Evolutionary conservation across 2,329 filamentous ascomycete genomes (phyloP).

Genomic region (Fusarium globosum): DNA sequence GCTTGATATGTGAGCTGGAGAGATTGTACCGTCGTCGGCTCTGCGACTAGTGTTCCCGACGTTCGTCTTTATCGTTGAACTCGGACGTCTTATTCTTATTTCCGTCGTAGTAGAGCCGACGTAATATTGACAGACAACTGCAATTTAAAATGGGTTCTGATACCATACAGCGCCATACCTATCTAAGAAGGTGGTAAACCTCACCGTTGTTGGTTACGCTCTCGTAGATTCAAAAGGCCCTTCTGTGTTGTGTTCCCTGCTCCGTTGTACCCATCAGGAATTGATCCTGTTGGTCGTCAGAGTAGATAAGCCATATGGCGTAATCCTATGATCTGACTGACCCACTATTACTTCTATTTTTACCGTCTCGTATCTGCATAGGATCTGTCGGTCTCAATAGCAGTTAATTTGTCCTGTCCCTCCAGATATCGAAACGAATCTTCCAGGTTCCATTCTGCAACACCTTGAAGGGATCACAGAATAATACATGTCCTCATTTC

Average conservation of each 20-base stretch:
- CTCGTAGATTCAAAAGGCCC: neutral
- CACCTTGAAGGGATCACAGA: accelerated
- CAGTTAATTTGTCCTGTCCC: neutral
- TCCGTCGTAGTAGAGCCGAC: neutral
- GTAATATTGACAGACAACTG: neutral
- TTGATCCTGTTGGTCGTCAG: neutral
- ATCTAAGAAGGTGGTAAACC: neutral
- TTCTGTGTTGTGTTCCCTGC: neutral
- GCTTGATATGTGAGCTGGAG: neutral
- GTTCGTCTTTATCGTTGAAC: neutral
- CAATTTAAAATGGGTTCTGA: neutral
- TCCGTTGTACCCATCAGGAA: neutral
- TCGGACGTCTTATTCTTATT: neutral
- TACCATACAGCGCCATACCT: neutral
- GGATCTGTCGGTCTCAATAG: neutral
- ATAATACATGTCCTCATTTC: neutral
- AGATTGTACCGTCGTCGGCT: neutral
- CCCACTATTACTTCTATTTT: neutral
- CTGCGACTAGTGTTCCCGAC: neutral
- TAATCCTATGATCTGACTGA: neutral
- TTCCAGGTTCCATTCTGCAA: accelerated
- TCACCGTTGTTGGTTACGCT: neutral
- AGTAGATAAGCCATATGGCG: neutral
- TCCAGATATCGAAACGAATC: no score
- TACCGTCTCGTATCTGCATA: neutral